Conservation (phyloP, 345 rosid species). For the Fremontodendron californicum region DNA sequence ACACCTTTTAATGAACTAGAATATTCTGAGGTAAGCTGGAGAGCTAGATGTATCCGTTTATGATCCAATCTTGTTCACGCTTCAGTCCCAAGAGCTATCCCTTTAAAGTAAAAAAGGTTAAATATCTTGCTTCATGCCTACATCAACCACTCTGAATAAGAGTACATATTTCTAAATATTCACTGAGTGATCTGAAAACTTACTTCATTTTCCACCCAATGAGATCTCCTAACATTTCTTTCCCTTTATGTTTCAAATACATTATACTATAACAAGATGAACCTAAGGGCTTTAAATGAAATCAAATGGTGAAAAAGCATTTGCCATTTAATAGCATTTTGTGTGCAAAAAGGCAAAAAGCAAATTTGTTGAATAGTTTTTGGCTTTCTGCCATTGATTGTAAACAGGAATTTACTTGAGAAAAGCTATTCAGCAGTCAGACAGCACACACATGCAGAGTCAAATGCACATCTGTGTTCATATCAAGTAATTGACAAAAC, state of each 20-base stretch:
- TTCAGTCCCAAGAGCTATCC: background rate
- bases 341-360: background rate
- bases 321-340: background rate
- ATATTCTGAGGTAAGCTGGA: background rate
- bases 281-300: background rate
- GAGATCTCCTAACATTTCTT: background rate
- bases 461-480: background rate
- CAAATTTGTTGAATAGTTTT: background rate
- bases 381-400: background rate
- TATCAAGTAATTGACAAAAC: background rate
- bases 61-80: background rate
- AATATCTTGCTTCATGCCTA: background rate
- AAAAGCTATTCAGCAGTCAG: background rate
- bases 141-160: background rate
- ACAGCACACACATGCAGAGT: background rate
- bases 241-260: background rate
- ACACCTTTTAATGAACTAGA: background rate
- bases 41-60: background rate
- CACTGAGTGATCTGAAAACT: background rate
- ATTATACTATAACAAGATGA: background rate
- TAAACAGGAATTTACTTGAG: background rate
- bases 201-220: conserved; percentile 1
- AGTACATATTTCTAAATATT: background rate
- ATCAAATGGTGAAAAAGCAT: background rate
- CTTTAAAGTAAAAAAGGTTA: background rate